These are phyloP conservation scores for Amylocystis lapponica DNA, from an alignment of 768 basidiomycete species.

Conservation along the genomic window DNA sequence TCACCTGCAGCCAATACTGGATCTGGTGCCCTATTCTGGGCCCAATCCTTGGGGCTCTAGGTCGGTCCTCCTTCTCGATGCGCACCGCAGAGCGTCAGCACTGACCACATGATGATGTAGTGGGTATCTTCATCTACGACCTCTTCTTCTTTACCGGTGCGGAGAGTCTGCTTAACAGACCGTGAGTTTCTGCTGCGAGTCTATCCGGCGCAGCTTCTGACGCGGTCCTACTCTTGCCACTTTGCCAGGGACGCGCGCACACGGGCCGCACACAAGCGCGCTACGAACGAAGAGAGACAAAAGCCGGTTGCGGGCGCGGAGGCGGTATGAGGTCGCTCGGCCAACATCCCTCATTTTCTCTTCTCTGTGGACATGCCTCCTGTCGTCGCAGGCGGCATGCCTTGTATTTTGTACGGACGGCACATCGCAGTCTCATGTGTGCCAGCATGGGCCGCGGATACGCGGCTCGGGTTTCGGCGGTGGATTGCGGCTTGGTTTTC, in stretches of 20 bases:
- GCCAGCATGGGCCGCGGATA: no score
- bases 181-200: constrained; percentile 32
- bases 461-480: no score
- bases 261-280: constrained; percentile 13
- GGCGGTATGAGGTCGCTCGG: no score
- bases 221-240: neutral
- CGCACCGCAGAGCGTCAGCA: neutral
- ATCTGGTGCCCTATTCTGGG: constrained; percentile 62
- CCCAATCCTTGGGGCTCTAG: constrained; percentile 52
- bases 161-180: constrained; percentile 49
- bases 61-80: constrained; percentile 6
- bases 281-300: constrained; percentile 9
- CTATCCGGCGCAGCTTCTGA: neutral
- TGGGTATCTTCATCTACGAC: constrained; percentile 55
- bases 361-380: no score
- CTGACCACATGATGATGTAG: constrained; percentile 3
- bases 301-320: constrained; percentile 12
- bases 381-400: no score
- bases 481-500: no score
- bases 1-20: constrained; percentile 57
- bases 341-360: no score
- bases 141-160: constrained; percentile 48
- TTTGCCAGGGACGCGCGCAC: constrained; percentile 7
- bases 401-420: no score
- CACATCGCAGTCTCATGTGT: no score